Conservation (phyloP, 2,329 filamentous ascomycete genomes). For the Shiraia bambusicola region DNA sequence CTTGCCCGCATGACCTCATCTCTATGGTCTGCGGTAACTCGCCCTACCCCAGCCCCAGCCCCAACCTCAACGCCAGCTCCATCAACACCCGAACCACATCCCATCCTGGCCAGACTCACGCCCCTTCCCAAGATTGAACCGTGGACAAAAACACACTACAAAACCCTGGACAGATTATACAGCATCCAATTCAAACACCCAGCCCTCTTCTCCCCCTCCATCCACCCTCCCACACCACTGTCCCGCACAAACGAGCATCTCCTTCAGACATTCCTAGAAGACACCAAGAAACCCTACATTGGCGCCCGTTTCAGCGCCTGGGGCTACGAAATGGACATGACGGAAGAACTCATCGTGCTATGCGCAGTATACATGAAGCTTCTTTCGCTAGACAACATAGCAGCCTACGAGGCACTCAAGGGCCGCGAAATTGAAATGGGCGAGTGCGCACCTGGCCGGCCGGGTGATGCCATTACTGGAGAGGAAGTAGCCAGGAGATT, state of each 20-base stretch:
- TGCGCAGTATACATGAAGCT: conserved; percentile 39
- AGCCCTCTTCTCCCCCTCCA: conserved; percentile 32
- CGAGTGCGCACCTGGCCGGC: conserved; percentile 25
- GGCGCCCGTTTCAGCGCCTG: conserved; percentile 34
- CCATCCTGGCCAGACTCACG: conserved; percentile 25
- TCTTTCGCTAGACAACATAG: conserved; percentile 26
- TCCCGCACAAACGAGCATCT: conserved; percentile 34
- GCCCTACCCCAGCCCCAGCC: neutral
- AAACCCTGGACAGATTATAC: conserved; percentile 41
- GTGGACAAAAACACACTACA: conserved; percentile 46
- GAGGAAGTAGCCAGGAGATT: conserved; percentile 34
- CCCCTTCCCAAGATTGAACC: conserved; percentile 40
- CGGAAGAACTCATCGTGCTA: conserved; percentile 34
- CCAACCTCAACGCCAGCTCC: neutral
- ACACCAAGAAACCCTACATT: conserved; percentile 25
- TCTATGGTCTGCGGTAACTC: conserved; percentile 13
- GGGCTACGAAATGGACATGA: conserved; percentile 41
- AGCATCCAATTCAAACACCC: conserved; percentile 35
- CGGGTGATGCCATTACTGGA: conserved; percentile 24
- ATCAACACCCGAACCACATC: conserved; percentile 25
- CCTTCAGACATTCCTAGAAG: conserved; percentile 26
- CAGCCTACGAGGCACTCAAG: conserved; percentile 27
- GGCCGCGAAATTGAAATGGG: conserved; percentile 34
- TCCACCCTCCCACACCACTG: conserved; percentile 18
- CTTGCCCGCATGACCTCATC: conserved; percentile 23